Evolutionary conservation across 495 filamentous ascomycete species (phyloP), one percentile per base, ranked within the genome.

Genomic region (Aspergillus cavernicola): DNA sequence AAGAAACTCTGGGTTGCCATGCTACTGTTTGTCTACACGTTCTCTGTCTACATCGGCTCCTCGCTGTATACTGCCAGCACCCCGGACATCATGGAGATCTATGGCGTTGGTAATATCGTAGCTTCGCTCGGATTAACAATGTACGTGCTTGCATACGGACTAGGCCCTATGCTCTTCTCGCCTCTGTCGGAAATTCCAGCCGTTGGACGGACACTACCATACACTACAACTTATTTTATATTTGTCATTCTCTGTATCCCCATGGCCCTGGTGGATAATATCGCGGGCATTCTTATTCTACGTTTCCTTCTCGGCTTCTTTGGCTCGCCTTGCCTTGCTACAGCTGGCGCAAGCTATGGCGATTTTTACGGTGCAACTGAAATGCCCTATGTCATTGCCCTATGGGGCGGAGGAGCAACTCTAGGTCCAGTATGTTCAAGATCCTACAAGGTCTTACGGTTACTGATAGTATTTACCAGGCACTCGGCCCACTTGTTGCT

Each of bases 251-350:
- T 83, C 57, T 70, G 78, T 28, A 66, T 78, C 24, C 71, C 66
- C 1, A 73, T 74, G 22, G 70, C 72, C 0, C 62, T 73, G 2
- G 73, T 76, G 6, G 65, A 61, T 0, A 80, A 80, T 59, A 74
- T 81, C 43, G 75, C 68, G 43, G 78, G 76, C 66, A 62, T 82
- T 2, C 61, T 82, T 0, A 77, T 74, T 6, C 78, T 82, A 50
- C 77, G 80, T 4, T 82, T 82, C 50, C 46, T 81, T 1, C 75
- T 73, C 12, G 79, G 80, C 2, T 77, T 81, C 52, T 67, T 81
- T 43, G 78, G 79, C 28, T 73, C 68, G 0, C 79, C 79, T 0
- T 71, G 66, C 16, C 69, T 83, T 6, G 78, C 79, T 0, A 81
- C 59, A 1, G 64, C 66, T 0, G 68, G 35, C 8, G 68, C 66